Base-by-base conservation (phyloP, 2,329 filamentous ascomycete species). In the Penicillium decumbens region DNA sequence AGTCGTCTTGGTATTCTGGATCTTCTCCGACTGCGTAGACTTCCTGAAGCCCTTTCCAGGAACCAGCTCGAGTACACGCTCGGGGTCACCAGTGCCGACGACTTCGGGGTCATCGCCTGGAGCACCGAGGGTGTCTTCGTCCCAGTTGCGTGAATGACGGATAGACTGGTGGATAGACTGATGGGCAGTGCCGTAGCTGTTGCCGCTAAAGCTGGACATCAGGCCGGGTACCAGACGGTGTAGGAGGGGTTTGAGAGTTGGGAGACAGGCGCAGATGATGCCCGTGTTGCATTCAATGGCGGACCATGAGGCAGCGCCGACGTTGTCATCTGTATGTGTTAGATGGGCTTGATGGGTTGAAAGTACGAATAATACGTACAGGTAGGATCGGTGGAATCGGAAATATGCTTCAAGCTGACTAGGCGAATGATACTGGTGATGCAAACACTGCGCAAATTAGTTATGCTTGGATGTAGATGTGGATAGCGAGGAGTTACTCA, bases 261-360 rank as follows among this genome's bases (percentile, higher is more conserved):
- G 71, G 0, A 74, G 62, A 49, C 70, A 72, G 39, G 69, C 70
- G 54, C 70, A 72, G 39, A 72, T 72, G 30, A 73, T 72, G 3
- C 69, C 69, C 4, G 65, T 63, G 49, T 69, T 70, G 57, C 65
- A 68, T 64, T 74, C 71, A 24, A 73, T 60, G 5, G 67, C 62
- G 23, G 69, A 70, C 69, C 69, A 71, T 35, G 64, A 61, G 12
- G 67, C 65, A 1, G 67, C 66, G 27, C 56, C 63, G 35, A 69
- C 65, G 48, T 66, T 68, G 49, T 71, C 64, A 24, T 65, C 66
- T 68, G 18, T 39, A 30, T 15, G 9, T 23, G 42, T 60, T 51
- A 57, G 53, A 28, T 41, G 40, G 6, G 53, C 25, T 41, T 41
- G 6, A 23, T 43, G 18, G 10, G 20, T 4, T 30, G 8, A 4